Percentiles rank a stretch among this genome's conserved stretches.
phyloP scores from a whole-genome alignment of 495 filamentous ascomycete species.

The Penicillium arizonense region DNA sequence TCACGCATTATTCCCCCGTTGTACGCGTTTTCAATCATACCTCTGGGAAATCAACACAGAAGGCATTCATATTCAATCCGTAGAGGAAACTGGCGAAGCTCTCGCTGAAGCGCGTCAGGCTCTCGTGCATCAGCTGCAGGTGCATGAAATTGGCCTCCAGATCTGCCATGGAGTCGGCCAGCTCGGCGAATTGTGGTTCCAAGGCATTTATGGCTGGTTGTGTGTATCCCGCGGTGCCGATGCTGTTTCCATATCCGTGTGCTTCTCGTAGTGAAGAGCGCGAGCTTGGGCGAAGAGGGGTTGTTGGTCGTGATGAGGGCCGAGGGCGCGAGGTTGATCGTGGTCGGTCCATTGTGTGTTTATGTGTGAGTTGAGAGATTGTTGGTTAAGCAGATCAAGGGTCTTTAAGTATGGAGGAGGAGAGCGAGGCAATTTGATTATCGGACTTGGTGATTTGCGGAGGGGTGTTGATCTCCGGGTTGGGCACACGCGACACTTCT shows the following conservation, averaged over 20 bases:
- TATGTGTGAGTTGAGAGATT: neutral
- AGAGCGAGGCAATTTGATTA: too few relatives aligned
- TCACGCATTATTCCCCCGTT: neutral
- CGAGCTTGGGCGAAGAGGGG: constrained; percentile 87
- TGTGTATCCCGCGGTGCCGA: constrained; percentile 44
- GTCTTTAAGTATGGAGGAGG: too few relatives aligned
- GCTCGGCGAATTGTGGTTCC: constrained; percentile 87
- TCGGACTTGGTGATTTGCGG: too few relatives aligned
- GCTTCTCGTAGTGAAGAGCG: constrained; percentile 80
- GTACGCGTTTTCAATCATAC: constrained; percentile 38
- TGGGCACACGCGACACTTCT: too few relatives aligned
- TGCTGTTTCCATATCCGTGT: constrained; percentile 50
- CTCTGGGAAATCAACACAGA: constrained; percentile 97
- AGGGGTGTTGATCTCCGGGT: too few relatives aligned
- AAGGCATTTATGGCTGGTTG: constrained; percentile 76
- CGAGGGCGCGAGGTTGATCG: constrained; percentile 43
- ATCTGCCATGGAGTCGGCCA: constrained; percentile 92
- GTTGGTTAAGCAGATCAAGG: neutral
- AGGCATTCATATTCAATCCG: constrained; percentile 97
- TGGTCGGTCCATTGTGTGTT: constrained; percentile 33
- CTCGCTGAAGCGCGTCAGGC: constrained; percentile 89
- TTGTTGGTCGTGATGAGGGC: constrained; percentile 76
- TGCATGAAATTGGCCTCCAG: constrained; percentile 97
- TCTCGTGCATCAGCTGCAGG: constrained; percentile 95
- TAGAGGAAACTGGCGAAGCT: constrained; percentile 95